Evolutionary conservation across 1,284 basidiomycete species (phyloP), one percentile per base, ranked within the genome.

Genomic region (Anthracocystis panici-leucophaei): DNA sequence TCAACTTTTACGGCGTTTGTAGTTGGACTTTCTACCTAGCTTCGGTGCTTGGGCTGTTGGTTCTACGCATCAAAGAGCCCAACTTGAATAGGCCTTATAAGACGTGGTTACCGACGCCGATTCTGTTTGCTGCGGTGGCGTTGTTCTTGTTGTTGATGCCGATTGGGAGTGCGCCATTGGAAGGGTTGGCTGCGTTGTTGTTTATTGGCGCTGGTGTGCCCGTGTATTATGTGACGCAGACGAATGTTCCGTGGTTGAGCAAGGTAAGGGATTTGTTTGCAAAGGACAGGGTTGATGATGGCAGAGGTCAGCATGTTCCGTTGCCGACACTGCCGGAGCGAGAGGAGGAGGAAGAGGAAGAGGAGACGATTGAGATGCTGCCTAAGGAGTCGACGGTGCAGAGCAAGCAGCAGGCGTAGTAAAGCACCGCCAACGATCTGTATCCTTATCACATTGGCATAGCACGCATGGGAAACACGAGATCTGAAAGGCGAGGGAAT

Each of bases 61-160:
- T 97, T 52, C 86, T 99, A 46, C 90, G 96, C 35, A 87, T 97
- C 21, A 94, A 95, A 80, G 96, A 99, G 86, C 96, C 96, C 0
- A 89, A 91, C 75, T 87, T 98, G 10, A 91, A 94, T 79, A 89
- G 93, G n/a, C 83, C 83, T 10, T 84, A 83, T 41, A 73, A 58
- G 81, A 93, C 94, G 1, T 97, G 91, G 91, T 91, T 98, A 35
- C 89, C 90, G 20, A 98, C 95, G 0, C 96, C 96, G 0, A 88
- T 99, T 31, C 90, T 89, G 5, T 99, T 99, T 86, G 96, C 95
- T 76, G 91, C 89, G 8, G 93, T 94, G 81, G 93, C 95, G 2
- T 87, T 97, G 66, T 98, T 98, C 87, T 88, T 99, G 55, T 87
- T 99, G 6, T 91, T 92, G 79, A 97, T 99, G 93, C 95, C 95